These are phyloP conservation scores for Globomyces pollinis-pini DNA, from an alignment of 192 early-diverging fungal species.

Conservation along the genomic window DNA sequence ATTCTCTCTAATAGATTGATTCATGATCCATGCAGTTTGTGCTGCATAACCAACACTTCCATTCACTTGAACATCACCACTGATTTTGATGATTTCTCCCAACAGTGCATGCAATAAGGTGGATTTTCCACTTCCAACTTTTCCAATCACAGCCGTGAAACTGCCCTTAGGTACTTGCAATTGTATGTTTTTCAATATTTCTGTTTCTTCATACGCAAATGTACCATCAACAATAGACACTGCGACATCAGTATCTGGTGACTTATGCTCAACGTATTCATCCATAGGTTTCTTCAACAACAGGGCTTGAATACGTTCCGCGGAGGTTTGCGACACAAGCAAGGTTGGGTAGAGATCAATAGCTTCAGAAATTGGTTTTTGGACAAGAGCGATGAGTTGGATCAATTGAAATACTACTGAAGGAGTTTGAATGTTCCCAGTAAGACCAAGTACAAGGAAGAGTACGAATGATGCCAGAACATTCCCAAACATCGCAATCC, in stretches of 20 bases:
- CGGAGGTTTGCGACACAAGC: neutral
- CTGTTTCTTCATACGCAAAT: neutral
- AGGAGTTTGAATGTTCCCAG: neutral
- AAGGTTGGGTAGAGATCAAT: neutral
- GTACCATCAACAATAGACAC: neutral
- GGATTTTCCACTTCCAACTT: constrained; percentile 69
- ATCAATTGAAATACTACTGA: neutral
- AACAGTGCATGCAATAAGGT: constrained; percentile 65
- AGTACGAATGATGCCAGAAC: too few species aligned
- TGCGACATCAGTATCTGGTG: neutral
- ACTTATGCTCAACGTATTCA: neutral
- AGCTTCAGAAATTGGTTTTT: neutral
- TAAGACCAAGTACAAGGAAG: neutral
- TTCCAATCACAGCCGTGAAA: constrained; percentile 64
- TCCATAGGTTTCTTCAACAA: neutral
- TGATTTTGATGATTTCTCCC: constrained; percentile 59
- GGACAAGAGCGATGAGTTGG: neutral
- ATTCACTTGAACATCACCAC: constrained; percentile 42
- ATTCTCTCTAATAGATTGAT: constrained; percentile 75
- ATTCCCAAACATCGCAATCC: too few species aligned
- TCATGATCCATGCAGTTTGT: constrained; percentile 80
- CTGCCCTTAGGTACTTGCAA: constrained; percentile 29
- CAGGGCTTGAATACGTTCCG: neutral
- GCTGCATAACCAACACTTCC: constrained; percentile 61
- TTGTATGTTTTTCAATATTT: neutral